Evolutionary conservation across 495 filamentous ascomycete species (phyloP).

Genomic region (Neurospora sp.): DNA sequence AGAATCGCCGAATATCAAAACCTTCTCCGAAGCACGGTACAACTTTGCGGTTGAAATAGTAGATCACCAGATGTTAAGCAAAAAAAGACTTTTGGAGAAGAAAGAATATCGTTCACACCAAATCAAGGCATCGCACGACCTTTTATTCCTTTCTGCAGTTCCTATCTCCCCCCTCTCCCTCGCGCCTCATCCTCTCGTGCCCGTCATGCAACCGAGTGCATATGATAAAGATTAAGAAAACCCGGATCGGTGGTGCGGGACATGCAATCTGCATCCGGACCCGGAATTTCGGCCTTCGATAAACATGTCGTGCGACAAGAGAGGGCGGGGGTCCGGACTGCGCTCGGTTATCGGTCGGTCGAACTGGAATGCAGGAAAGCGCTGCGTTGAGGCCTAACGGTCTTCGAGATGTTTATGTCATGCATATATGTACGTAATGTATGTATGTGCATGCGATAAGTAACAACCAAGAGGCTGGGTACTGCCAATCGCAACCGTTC

Average conservation of each 20-base stretch:
- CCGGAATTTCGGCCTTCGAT: neutral
- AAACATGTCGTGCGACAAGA: neutral
- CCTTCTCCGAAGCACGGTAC: neutral
- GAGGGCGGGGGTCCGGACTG: neutral
- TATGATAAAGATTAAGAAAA: neutral
- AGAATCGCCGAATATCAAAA: neutral
- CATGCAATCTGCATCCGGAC: neutral
- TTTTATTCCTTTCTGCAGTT: neutral
- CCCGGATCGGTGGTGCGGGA: neutral
- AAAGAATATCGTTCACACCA: neutral
- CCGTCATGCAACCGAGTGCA: neutral
- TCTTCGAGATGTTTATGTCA: neutral
- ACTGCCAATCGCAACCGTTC: neutral
- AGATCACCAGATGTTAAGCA: neutral
- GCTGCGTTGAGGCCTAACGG: neutral
- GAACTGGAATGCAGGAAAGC: neutral
- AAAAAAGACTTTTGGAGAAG: neutral
- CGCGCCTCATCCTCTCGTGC: neutral
- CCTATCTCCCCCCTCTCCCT: neutral
- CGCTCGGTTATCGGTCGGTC: neutral
- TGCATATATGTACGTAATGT: neutral
- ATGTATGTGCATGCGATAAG: neutral
- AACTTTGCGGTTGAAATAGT: neutral
- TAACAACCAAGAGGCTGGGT: neutral
- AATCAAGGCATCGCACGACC: neutral